Percentiles rank a stretch among this genome's conserved stretches.
Evolutionary conservation across 2,329 filamentous ascomycete genomes (phyloP).

Genomic region (Gaeumannomyces tritici): DNA sequence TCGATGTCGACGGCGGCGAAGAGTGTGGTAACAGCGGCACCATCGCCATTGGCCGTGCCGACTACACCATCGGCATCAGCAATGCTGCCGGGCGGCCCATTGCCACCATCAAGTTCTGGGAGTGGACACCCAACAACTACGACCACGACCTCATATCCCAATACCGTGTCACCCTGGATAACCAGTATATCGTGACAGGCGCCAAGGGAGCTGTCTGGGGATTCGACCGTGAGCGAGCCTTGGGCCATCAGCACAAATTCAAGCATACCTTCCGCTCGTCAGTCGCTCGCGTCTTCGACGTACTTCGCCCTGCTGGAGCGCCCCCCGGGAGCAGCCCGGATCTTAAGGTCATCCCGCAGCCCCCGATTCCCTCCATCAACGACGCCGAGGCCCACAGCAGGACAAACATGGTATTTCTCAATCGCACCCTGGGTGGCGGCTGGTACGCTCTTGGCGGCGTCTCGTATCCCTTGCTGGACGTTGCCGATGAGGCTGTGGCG

Average conservation of each 20-base stretch:
- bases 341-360: conserved; percentile 79
- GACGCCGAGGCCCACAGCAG: conserved; percentile 40
- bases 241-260: conserved; percentile 48
- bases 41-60: conserved; percentile 73
- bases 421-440: conserved; percentile 73
- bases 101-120: conserved; percentile 83
- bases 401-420: conserved; percentile 64
- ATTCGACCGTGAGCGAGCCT: conserved; percentile 55
- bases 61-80: conserved; percentile 84
- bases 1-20: conserved; percentile 48
- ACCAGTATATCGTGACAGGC: conserved; percentile 78
- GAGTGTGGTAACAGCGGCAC: conserved; percentile 76
- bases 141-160: conserved; percentile 82
- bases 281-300: conserved; percentile 81
- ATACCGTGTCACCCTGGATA: conserved; percentile 71
- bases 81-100: conserved; percentile 65
- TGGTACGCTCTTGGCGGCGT: conserved; percentile 92
- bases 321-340: conserved; percentile 56
- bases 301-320: conserved; percentile 65
- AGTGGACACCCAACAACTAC: conserved; percentile 89
- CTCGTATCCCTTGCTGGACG: conserved; percentile 69
- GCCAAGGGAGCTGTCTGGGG: conserved; percentile 79
- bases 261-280: conserved; percentile 63
- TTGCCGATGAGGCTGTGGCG: not conserved
- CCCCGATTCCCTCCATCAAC: conserved; percentile 43